Evolutionary conservation across 345 rosid genomes (phyloP).

Genomic region (Ricinus communis): DNA sequence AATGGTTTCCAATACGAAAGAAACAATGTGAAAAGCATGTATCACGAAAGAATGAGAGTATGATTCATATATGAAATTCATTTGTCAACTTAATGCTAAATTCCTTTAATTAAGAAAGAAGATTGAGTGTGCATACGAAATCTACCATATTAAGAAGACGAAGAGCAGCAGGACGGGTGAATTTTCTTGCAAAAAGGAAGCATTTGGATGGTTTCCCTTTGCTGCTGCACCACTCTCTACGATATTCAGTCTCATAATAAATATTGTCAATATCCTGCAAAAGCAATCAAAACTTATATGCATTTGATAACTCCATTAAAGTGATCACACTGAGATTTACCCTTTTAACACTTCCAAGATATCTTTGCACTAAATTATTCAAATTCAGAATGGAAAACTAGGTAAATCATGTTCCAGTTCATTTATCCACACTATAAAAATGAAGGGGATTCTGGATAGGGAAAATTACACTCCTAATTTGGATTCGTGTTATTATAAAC

Average conservation of each 20-base stretch:
- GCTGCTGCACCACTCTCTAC: conserved; percentile 95
- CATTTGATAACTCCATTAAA: neutral
- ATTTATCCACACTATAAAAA: neutral
- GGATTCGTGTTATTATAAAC: neutral
- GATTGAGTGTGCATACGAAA: neutral
- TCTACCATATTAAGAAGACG: conserved; percentile 70
- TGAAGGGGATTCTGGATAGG: neutral
- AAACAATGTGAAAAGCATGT: neutral
- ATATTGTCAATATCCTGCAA: conserved; percentile 77
- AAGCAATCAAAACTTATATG: conserved; percentile 1
- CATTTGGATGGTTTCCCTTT: conserved; percentile 74
- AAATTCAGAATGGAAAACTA: neutral
- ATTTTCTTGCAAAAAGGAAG: conserved; percentile 95
- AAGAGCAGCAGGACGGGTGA: conserved; percentile 86
- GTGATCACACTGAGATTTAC: neutral
- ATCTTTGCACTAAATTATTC: neutral
- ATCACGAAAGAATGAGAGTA: neutral
- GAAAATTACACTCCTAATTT: neutral
- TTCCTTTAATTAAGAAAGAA: neutral
- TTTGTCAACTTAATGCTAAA: neutral
- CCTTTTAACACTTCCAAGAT: neutral
- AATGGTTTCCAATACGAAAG: neutral
- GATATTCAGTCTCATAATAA: conserved; percentile 76
- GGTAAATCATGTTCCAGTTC: neutral
- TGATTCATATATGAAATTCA: neutral